Conservation (phyloP, 2,329 filamentous ascomycete species). For the Diplodia seriata region DNA sequence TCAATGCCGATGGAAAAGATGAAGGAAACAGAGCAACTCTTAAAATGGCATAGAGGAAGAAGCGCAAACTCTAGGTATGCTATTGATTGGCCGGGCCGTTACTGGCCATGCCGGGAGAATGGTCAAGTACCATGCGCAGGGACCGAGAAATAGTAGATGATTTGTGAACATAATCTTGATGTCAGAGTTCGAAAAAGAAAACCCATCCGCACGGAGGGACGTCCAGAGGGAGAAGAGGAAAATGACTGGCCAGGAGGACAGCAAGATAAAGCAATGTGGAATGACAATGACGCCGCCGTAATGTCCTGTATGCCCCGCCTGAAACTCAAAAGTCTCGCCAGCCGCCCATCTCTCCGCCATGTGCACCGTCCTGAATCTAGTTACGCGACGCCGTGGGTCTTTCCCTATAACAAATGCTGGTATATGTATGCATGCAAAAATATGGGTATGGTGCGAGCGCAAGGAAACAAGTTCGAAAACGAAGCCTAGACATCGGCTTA, state of each 20-base stretch:
- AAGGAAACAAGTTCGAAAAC: constrained; percentile 5
- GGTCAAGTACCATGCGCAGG: constrained; percentile 8
- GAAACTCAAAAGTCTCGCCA: constrained; percentile 17
- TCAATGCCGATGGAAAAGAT: not conserved
- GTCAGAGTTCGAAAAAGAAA: not conserved
- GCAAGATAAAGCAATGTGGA: constrained; percentile 14
- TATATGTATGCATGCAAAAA: constrained; percentile 27
- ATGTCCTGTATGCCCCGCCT: constrained; percentile 23
- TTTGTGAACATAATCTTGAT: constrained; percentile 9
- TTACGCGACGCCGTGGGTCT: constrained; percentile 24
- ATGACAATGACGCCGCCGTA: constrained; percentile 26
- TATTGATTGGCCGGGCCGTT: constrained; percentile 7
- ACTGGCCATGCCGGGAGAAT: not conserved
- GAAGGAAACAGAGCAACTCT: not conserved
- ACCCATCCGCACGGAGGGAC: not conserved
- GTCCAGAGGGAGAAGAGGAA: not conserved
- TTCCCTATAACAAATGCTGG: constrained; percentile 26
- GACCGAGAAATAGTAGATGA: constrained; percentile 19
- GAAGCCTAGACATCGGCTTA: constrained; percentile 1
- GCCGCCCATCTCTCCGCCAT: constrained; percentile 8
- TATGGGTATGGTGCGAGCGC: constrained; percentile 22
- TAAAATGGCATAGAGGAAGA: not conserved
- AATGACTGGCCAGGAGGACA: not conserved
- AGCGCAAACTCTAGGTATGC: constrained; percentile 15
- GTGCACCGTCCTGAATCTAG: constrained; percentile 26